A percentile compares a stretch with the other conserved stretches of the same genome.
phyloP scores from a whole-genome alignment of 768 basidiomycete genomes.

The Tricholoma hemisulphureum region DNA sequence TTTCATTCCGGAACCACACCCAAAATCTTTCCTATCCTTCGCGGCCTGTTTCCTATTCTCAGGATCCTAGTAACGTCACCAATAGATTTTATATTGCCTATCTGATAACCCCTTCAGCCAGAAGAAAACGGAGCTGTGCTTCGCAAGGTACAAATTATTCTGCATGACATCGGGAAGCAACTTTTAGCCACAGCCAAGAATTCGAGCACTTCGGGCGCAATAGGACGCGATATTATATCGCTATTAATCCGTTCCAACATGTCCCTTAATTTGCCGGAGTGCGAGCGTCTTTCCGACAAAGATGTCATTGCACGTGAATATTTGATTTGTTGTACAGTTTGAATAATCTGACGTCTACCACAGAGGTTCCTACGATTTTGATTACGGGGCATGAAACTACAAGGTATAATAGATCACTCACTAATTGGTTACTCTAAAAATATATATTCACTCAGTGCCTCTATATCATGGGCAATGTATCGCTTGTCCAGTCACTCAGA shows the following conservation, averaged over 20 bases:
- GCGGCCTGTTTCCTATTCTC: too few species aligned
- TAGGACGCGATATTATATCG: conserved; percentile 47
- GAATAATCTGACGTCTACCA: not conserved
- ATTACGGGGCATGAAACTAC: conserved; percentile 50
- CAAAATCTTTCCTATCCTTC: conserved; percentile 28
- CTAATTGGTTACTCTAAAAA: too few species aligned
- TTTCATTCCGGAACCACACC: conserved; percentile 20
- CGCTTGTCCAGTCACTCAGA: conserved; percentile 46
- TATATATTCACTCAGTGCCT: not conserved
- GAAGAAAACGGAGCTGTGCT: too few species aligned
- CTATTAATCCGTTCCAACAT: conserved; percentile 51
- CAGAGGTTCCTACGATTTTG: conserved; percentile 50
- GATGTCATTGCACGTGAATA: conserved; percentile 15
- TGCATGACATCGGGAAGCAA: conserved; percentile 16
- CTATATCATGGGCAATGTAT: conserved; percentile 53
- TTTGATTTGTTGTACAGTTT: not conserved
- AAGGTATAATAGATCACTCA: too few species aligned
- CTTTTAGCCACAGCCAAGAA: conserved; percentile 44
- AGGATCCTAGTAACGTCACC: too few species aligned
- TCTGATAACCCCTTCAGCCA: too few species aligned
- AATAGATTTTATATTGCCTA: conserved; percentile 24
- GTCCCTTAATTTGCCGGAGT: conserved; percentile 35
- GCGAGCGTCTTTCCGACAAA: conserved; percentile 16
- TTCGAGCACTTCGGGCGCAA: not conserved
- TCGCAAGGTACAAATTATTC: conserved; percentile 18